phyloP scores from a whole-genome alignment of 371 early-diverging fungal species.

The Actinomucor elegans region DNA sequence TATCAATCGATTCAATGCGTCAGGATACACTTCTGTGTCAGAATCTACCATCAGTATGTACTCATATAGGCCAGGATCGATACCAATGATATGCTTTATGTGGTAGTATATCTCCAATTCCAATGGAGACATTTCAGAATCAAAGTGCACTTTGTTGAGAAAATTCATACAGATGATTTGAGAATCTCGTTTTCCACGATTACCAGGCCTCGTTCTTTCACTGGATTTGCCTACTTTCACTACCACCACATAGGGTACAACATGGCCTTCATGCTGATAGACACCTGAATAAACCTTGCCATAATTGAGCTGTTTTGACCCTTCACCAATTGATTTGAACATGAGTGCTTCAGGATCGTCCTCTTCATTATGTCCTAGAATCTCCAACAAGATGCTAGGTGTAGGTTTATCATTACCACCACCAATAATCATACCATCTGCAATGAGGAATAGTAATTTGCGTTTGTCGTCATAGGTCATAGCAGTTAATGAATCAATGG shows the following conservation, averaged over 20 bases:
- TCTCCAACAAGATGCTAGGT: conserved; percentile 71
- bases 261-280: conserved; percentile 66
- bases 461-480: conserved; percentile 91
- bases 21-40: conserved; percentile 84
- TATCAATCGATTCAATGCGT: conserved; percentile 72
- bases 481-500: conserved; percentile 91
- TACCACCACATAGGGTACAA: conserved; percentile 86
- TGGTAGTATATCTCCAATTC: conserved; percentile 93
- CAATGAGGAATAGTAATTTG: conserved; percentile 86
- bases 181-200: too few relatives aligned
- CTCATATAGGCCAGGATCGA: conserved; percentile 84
- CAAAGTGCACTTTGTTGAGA: conserved; percentile 86
- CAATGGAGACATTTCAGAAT: conserved; percentile 91
- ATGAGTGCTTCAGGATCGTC: conserved; percentile 58
- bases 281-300: conserved; percentile 92
- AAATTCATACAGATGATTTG: conserved; percentile 98
- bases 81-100: conserved; percentile 76
- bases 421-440: conserved; percentile 86
- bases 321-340: conserved; percentile 88
- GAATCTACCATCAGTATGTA: conserved; percentile 96
- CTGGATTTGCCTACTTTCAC: conserved; percentile 89
- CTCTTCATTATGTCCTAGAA: conserved; percentile 61
- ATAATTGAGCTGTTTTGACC: conserved; percentile 82
- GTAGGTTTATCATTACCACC: conserved; percentile 75
- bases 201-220: conserved; percentile 83